These are phyloP conservation scores for Aureobasidium sp. DNA, from an alignment of 2,329 filamentous ascomycete species.

Conservation along the genomic window DNA sequence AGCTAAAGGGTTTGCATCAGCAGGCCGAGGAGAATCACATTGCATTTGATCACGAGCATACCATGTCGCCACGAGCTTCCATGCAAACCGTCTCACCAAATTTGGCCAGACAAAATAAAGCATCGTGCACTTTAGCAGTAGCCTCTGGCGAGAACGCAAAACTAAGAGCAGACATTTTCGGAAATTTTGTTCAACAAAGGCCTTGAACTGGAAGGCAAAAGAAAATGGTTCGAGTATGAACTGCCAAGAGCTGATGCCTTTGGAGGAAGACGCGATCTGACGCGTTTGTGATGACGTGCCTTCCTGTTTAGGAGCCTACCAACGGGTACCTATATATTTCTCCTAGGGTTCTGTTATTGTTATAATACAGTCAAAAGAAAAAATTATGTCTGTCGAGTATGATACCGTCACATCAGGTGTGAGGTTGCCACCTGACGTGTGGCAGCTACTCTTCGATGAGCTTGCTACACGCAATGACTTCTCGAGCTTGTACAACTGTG, in stretches of 20 bases:
- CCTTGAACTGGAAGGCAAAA: not conserved
- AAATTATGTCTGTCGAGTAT: not conserved
- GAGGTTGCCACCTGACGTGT: conserved; percentile 50
- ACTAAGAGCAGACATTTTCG: conserved; percentile 46
- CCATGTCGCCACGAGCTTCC: conserved; percentile 62
- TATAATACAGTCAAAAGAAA: not conserved
- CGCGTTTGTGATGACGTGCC: conserved; percentile 10
- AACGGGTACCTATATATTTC: not conserved
- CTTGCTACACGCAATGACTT: conserved; percentile 52
- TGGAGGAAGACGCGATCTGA: conserved; percentile 11
- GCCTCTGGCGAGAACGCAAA: conserved; percentile 71
- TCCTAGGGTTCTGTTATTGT: not conserved
- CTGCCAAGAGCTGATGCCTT: conserved; percentile 10
- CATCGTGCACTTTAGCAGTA: conserved; percentile 62
- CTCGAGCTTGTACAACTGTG: conserved; percentile 52
- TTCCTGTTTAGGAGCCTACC: not conserved
- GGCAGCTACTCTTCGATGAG: conserved; percentile 55
- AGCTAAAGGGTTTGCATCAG: conserved; percentile 44
- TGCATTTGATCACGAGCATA: conserved; percentile 27
- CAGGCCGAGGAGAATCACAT: not conserved
- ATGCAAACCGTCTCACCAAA: conserved; percentile 74
- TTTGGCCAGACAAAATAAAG: conserved; percentile 66
- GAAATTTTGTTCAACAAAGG: not conserved
- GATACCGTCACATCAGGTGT: conserved; percentile 4
- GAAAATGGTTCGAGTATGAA: not conserved